Evolutionary conservation across 129 eudicot species (phyloP), one percentile per base, ranked within the genome.

Genomic region (Pittosporum tobira): DNA sequence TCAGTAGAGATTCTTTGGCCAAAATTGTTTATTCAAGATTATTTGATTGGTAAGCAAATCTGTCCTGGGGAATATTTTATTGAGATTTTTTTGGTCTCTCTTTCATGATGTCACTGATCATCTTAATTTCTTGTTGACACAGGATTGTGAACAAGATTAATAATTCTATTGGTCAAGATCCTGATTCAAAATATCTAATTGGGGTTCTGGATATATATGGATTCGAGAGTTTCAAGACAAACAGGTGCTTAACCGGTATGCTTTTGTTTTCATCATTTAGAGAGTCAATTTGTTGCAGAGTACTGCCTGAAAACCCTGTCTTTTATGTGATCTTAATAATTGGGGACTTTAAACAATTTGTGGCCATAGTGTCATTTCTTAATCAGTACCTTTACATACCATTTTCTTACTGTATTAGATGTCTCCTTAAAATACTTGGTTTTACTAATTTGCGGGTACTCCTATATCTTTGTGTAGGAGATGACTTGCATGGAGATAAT

Each of bases 171-270:
- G 97, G 97, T 49, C 97, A 89, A 85, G 97, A 85, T 79, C 85
- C 84, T 43, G 64, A 62, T 47, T 89, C 97, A 48, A 82, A 77
- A 56, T 60, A 58, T 69, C 76, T 85, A 57, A 89, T 89, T 26
- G 97, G 97, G 60, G 93, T 89, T 58, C 80, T 89, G 66, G 97
- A 89, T 73, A 89, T 89, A 22, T 89, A 89, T 77, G 97, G 97
- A 61, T 89, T 89, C 47, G 97, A 89, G 78, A 89, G 95, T 77
- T 89, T 89, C 95, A 85, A 89, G 93, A 79, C 84, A 74, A 89
- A 89, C 97, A 89, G 97, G 97, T 89, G 97, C 97, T 89, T 85
- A 79, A 77, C 85, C 44, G 97, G 97, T 89, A 89, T 64, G 95
- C 97, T 79, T 81, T 84, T 81, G 83, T 77, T 73, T 64, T 78